Evolutionary conservation across 2,329 filamentous ascomycete species (phyloP).

Genomic region (Zalaria obscura): DNA sequence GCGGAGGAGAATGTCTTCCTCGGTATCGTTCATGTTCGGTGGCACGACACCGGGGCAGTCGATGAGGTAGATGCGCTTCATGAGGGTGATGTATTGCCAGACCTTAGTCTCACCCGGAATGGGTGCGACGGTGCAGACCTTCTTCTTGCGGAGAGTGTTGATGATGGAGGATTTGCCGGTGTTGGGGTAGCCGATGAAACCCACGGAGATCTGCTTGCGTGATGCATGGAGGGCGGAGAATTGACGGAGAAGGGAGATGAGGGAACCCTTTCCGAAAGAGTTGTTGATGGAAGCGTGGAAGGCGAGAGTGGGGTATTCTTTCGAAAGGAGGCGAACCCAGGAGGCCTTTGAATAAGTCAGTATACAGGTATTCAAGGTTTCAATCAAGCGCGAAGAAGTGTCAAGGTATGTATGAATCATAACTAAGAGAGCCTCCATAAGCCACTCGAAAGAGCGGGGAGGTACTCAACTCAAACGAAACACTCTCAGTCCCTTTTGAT

Average conservation of each 20-base stretch:
- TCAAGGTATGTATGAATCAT: slow-evolving; percentile 69
- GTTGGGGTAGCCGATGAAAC: slow-evolving; percentile 81
- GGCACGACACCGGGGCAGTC: slow-evolving; percentile 96
- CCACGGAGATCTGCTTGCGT: slow-evolving; percentile 87
- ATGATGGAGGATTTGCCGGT: slow-evolving; percentile 95
- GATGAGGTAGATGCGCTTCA: slow-evolving; percentile 89
- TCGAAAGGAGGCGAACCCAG: slow-evolving; percentile 81
- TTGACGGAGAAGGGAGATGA: slow-evolving; percentile 84
- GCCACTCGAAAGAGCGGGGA: slow-evolving; percentile 45
- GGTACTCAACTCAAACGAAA: slow-evolving; percentile 97
- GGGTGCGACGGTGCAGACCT: slow-evolving; percentile 83
- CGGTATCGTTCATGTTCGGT: slow-evolving; percentile 68
- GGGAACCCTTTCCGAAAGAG: slow-evolving; percentile 86
- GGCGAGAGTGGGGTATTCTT: slow-evolving; percentile 83
- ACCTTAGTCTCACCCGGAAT: slow-evolving; percentile 96
- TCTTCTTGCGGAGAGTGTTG: slow-evolving; percentile 88
- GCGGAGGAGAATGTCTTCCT: slow-evolving; percentile 75
- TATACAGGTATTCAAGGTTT: slow-evolving; percentile 8
- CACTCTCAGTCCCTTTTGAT: slow-evolving; percentile 63
- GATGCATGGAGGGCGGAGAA: slow-evolving; percentile 82
- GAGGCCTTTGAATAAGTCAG: slow-evolving; percentile 50
- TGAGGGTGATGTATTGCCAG: slow-evolving; percentile 93
- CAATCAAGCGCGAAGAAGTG: slow-evolving; percentile 6
- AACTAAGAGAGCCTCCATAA: slow-evolving; percentile 93
- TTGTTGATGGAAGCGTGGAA: slow-evolving; percentile 94